Conservation (phyloP, 495 filamentous ascomycete species). For the Penicillium steckii region DNA sequence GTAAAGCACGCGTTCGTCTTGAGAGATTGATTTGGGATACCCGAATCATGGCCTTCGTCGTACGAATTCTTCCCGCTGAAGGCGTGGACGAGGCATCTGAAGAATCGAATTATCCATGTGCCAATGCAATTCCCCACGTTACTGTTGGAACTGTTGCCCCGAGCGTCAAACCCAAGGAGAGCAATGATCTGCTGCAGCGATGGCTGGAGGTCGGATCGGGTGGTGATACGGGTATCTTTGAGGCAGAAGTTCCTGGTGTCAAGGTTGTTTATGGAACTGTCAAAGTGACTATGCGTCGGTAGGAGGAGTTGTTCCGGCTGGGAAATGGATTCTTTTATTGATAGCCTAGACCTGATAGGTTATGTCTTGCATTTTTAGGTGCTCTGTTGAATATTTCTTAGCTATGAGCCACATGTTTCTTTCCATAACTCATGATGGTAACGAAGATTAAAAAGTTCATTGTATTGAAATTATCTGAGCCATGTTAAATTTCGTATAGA, state of each 20-base stretch:
- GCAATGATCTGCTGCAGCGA: conserved; percentile 73
- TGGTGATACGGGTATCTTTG: conserved; percentile 46
- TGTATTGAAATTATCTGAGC: neutral
- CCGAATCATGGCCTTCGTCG: conserved; percentile 85
- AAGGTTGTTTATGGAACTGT: conserved; percentile 23
- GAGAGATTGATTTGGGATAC: conserved; percentile 76
- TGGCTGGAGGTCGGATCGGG: conserved; percentile 62
- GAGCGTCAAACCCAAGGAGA: conserved; percentile 85
- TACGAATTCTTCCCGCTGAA: conserved; percentile 53
- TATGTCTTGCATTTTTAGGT: no score
- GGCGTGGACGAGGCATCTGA: conserved; percentile 25
- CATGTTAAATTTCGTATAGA: no score
- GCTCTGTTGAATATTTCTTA: no score
- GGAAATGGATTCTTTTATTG: neutral
- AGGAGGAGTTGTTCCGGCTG: neutral
- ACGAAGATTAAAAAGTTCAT: neutral
- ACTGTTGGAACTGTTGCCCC: conserved; percentile 77
- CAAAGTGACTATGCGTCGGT: neutral
- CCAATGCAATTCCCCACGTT: conserved; percentile 80
- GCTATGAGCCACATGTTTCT: no score
- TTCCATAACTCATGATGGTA: no score
- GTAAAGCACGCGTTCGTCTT: conserved; percentile 53
- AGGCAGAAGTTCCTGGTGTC: conserved; percentile 43
- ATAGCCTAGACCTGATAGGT: no score
- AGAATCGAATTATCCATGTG: conserved; percentile 58